Evolutionary conservation across 257 asterid species (phyloP).

Genomic region (Solanum medicagineum): DNA sequence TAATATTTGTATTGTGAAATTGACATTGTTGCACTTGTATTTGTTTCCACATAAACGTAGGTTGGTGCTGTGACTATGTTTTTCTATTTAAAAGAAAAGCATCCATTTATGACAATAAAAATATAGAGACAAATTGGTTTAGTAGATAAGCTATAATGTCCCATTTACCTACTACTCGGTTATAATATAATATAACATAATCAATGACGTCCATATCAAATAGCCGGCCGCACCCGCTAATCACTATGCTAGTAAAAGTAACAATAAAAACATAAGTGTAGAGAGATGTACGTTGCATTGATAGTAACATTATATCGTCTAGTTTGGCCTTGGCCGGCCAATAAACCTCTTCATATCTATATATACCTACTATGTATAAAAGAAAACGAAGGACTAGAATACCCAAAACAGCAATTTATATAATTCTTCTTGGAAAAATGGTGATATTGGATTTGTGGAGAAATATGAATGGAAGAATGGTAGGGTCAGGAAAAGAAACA

Average conservation of each 20-base stretch:
- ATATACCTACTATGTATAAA: not conserved
- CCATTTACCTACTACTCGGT: not conserved
- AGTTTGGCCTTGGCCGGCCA: not conserved
- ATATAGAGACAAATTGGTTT: not conserved
- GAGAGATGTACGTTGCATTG: not conserved
- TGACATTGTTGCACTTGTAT: not conserved
- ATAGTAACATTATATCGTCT: not conserved
- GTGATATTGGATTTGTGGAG: slow-evolving; percentile 12
- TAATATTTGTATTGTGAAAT: too few species aligned
- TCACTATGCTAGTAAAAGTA: not conserved
- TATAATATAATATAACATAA: not conserved
- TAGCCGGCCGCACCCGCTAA: not conserved
- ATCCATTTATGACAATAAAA: not conserved
- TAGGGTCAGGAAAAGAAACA: slow-evolving; percentile 55
- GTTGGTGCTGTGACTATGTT: not conserved
- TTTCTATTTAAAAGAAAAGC: not conserved
- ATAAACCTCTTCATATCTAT: not conserved
- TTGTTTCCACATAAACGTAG: not conserved
- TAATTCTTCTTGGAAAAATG: not conserved
- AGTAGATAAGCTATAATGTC: not conserved
- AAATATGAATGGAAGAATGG: slow-evolving; percentile 45
- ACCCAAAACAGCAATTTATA: not conserved
- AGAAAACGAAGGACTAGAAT: not conserved
- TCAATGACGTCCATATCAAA: not conserved
- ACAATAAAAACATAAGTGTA: not conserved